Percentiles rank a stretch among this genome's conserved stretches.
These are phyloP conservation scores for Symbiodinium pilosum DNA, from an alignment of 73 alveolate genomes.

Conservation along the genomic window DNA sequence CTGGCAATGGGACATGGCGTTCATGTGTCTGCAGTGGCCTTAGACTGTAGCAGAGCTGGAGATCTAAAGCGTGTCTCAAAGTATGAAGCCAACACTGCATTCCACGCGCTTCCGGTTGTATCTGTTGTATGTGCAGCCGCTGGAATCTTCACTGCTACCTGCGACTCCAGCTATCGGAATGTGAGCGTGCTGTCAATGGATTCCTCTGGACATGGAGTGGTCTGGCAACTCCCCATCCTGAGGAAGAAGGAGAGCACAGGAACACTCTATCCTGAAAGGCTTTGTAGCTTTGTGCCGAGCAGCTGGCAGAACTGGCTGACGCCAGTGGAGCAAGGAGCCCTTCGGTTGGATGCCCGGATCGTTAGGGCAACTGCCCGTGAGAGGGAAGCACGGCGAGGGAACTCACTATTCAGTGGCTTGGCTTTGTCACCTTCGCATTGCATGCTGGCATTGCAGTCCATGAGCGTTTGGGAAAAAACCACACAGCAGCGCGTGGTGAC, in stretches of 20 bases:
- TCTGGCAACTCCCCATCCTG: not conserved
- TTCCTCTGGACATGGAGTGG: not conserved
- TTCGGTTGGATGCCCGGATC: not conserved
- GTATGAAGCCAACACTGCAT: not conserved
- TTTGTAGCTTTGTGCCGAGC: not conserved
- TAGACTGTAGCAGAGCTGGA: not conserved
- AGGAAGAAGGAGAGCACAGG: not conserved
- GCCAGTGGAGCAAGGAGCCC: not conserved
- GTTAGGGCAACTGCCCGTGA: not conserved
- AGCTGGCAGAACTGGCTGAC: slow-evolving; percentile 9
- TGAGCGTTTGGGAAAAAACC: not conserved
- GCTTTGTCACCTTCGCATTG: not conserved
- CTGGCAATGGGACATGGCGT: not conserved
- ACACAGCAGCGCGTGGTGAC: not conserved
- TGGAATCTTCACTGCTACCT: not conserved
- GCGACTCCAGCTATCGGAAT: not conserved
- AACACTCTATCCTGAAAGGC: not conserved
- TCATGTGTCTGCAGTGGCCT: not conserved
- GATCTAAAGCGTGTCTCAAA: not conserved
- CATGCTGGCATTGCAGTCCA: slow-evolving; percentile 6
- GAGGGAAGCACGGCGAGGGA: not conserved
- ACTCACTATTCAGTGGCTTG: not conserved
- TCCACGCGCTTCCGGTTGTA: not conserved
- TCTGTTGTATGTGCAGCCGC: not conserved
- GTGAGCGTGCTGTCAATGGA: not conserved